These are phyloP conservation scores for Botrytis fabae DNA, from an alignment of 2,329 filamentous ascomycete species.

Conservation along the genomic window DNA sequence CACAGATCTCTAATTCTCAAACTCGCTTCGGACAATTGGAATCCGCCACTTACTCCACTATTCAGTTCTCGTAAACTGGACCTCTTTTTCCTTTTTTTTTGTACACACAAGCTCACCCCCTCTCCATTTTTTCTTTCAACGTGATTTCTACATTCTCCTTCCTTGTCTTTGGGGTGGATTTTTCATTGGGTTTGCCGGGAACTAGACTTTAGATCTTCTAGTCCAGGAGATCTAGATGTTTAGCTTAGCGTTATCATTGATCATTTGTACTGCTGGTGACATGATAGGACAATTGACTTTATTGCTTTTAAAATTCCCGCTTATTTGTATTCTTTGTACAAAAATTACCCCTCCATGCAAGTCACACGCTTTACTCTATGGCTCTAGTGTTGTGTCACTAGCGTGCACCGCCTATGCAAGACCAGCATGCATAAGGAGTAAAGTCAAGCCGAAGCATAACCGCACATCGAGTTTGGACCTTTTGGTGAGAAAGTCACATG, in stretches of 20 bases:
- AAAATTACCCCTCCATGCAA: conserved; percentile 23
- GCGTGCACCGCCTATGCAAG: neutral
- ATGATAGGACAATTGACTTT: conserved; percentile 7
- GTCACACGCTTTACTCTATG: conserved; percentile 10
- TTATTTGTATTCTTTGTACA: neutral
- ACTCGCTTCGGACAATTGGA: neutral
- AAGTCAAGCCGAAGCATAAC: conserved; percentile 3
- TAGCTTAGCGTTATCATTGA: conserved; percentile 4
- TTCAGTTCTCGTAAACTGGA: conserved; percentile 11
- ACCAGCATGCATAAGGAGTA: neutral
- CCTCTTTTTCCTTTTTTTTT: neutral
- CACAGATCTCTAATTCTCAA: neutral
- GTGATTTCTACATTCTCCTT: neutral
- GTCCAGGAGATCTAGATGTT: neutral
- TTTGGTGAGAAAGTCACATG: conserved; percentile 11
- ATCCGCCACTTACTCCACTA: neutral
- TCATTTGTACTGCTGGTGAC: conserved; percentile 6
- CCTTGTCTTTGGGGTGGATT: neutral
- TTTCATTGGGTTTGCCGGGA: neutral
- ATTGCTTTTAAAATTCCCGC: neutral
- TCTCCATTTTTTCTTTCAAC: conserved; percentile 13
- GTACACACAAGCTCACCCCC: neutral
- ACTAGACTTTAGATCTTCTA: neutral
- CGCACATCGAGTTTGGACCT: neutral
- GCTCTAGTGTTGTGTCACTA: neutral